phyloP scores from a whole-genome alignment of 306 rosid species.

The Casuarina glauca region DNA sequence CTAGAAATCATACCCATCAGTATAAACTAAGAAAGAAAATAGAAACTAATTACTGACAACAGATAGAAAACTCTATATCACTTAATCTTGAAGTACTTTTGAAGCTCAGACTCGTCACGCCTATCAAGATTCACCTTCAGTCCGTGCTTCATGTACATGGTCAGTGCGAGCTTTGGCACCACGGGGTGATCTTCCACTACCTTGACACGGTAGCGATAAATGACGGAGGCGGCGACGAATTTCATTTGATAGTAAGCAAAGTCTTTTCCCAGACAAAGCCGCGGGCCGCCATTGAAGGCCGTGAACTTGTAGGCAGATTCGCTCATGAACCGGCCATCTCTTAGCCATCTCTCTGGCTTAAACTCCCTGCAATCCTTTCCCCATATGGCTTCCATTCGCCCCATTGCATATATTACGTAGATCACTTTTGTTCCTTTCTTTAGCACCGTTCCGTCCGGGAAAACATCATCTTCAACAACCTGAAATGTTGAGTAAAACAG shows the following conservation, averaged over 20 bases:
- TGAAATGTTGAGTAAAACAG: conserved; percentile 9
- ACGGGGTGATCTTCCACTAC: conserved; percentile 60
- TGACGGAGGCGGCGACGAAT: conserved; percentile 71
- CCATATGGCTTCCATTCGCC: conserved; percentile 82
- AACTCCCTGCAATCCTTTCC: conserved; percentile 75
- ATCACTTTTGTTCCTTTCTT: conserved; percentile 82
- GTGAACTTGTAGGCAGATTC: conserved; percentile 86
- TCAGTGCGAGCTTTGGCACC: conserved; percentile 76
- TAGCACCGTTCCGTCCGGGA: conserved; percentile 76
- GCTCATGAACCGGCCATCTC: conserved; percentile 67
- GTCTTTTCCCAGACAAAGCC: conserved; percentile 86
- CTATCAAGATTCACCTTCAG: conserved; percentile 46
- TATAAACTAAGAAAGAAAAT: background rate
- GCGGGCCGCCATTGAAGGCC: conserved; percentile 94
- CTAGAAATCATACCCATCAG: no score
- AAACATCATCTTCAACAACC: conserved; percentile 65
- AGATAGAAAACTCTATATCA: background rate
- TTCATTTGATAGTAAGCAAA: conserved; percentile 95
- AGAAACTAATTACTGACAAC: background rate
- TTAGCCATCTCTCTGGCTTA: conserved; percentile 86
- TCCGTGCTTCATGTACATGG: conserved; percentile 87
- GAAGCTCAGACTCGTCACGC: conserved; percentile 42
- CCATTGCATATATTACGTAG: conserved; percentile 85
- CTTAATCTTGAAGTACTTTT: conserved; percentile 21
- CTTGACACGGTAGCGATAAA: conserved; percentile 56